phyloP scores from a whole-genome alignment of 1,284 basidiomycete species.

The Flammula alnicola region DNA sequence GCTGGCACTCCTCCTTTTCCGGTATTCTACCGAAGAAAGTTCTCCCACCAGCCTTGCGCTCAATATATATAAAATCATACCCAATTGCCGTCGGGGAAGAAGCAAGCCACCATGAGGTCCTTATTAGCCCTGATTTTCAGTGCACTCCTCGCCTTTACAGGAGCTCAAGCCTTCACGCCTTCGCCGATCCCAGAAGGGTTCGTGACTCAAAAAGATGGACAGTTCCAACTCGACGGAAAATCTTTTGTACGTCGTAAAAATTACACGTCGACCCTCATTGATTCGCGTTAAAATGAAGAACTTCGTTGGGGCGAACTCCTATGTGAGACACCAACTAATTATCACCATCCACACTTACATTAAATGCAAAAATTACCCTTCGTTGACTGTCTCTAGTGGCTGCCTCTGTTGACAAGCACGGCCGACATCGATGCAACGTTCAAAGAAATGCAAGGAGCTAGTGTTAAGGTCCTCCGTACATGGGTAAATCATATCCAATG shows the following conservation, averaged over 20 bases:
- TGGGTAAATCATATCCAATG: slow-evolving; percentile 28
- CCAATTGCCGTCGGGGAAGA: neutral
- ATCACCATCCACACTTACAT: neutral
- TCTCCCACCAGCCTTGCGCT: slow-evolving; percentile 12
- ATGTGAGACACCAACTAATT: slow-evolving; percentile 25
- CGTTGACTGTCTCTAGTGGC: slow-evolving; percentile 34
- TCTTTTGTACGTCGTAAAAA: slow-evolving; percentile 12
- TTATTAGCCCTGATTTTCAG: slow-evolving; percentile 17
- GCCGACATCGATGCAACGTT: slow-evolving; percentile 40
- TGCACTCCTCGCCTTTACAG: slow-evolving; percentile 13
- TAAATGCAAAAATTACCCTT: too few relatives aligned
- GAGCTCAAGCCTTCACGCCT: slow-evolving; percentile 5
- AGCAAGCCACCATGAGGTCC: slow-evolving; percentile 15
- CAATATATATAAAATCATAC: neutral
- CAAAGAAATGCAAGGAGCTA: slow-evolving; percentile 37
- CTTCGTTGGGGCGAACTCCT: slow-evolving; percentile 43
- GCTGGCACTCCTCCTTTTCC: slow-evolving; percentile 13
- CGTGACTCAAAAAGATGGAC: slow-evolving; percentile 18
- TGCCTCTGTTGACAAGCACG: slow-evolving; percentile 34
- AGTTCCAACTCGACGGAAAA: slow-evolving; percentile 21
- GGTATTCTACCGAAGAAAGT: slow-evolving; percentile 30
- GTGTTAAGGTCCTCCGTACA: slow-evolving; percentile 40
- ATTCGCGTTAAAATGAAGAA: slow-evolving; percentile 24
- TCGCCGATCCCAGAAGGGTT: slow-evolving; percentile 15
- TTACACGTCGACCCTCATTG: neutral